Percentiles rank a stretch among this genome's conserved stretches.
Evolutionary conservation across 805 yeast species (phyloP).

Genomic region (Myxozyma geophila): DNA sequence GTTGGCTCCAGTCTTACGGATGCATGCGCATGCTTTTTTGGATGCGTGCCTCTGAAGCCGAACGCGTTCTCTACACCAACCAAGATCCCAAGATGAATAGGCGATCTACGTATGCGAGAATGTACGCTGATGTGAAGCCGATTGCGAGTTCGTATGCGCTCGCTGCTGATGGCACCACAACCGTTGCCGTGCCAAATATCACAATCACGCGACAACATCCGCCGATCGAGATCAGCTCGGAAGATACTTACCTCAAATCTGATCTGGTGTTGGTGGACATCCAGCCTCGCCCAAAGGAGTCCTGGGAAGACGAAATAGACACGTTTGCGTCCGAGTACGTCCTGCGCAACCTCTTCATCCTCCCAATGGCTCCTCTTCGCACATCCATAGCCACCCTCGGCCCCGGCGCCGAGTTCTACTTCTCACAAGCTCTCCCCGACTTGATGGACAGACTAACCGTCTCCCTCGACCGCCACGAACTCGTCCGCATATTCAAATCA

Average conservation of each 20-base stretch:
- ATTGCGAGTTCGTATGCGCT: slow-evolving; percentile 54
- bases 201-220: neutral
- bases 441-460: slow-evolving; percentile 43
- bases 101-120: slow-evolving; percentile 65
- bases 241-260: slow-evolving; percentile 27
- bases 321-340: slow-evolving; percentile 70
- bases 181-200: slow-evolving; percentile 5
- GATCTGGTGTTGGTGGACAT: slow-evolving; percentile 61
- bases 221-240: slow-evolving; percentile 23
- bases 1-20: slow-evolving; percentile 77
- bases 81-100: slow-evolving; percentile 62
- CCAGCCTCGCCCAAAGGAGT: slow-evolving; percentile 51
- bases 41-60: slow-evolving; percentile 64
- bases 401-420: slow-evolving; percentile 68
- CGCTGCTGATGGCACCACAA: slow-evolving; percentile 1
- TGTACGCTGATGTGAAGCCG: slow-evolving; percentile 62
- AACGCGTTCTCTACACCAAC: slow-evolving; percentile 61
- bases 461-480: slow-evolving; percentile 62
- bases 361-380: slow-evolving; percentile 51
- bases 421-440: slow-evolving; percentile 49
- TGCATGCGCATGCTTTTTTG: slow-evolving; percentile 75
- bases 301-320: slow-evolving; percentile 45
- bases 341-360: slow-evolving; percentile 61
- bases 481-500: slow-evolving; percentile 53
- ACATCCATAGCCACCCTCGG: slow-evolving; percentile 64